Conservation (phyloP, 2,329 filamentous ascomycete genomes). For the Chaetomium sp. region DNA sequence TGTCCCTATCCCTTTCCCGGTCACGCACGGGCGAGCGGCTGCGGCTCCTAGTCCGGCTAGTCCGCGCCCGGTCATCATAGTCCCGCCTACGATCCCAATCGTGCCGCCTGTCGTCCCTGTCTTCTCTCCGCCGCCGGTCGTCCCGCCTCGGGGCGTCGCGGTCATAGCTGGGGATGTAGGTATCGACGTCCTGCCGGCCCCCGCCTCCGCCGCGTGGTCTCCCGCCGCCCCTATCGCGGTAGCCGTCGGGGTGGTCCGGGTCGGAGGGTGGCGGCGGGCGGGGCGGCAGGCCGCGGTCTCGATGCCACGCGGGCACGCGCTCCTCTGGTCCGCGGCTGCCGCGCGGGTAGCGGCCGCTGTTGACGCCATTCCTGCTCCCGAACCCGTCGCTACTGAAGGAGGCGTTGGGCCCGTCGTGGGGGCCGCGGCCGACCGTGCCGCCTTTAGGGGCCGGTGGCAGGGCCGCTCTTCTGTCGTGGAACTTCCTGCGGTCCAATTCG, state of each 20-base stretch:
- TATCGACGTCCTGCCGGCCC: conserved; percentile 45
- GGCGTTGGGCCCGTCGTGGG: conserved; percentile 51
- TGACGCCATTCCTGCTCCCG: conserved; percentile 51
- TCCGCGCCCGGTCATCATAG: conserved; percentile 43
- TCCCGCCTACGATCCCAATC: conserved; percentile 40
- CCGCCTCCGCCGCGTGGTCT: conserved; percentile 34
- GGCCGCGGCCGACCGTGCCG: conserved; percentile 81
- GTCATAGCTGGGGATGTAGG: conserved; percentile 54
- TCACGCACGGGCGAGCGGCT: conserved; percentile 49
- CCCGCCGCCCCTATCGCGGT: conserved; percentile 41
- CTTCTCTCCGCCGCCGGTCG: conserved; percentile 45
- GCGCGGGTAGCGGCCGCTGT: conserved; percentile 49
- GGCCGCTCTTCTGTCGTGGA: conserved; percentile 80
- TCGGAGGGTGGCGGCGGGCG: conserved; percentile 53
- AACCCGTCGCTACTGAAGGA: conserved; percentile 57
- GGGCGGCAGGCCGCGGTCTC: conserved; percentile 54
- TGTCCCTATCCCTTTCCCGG: conserved; percentile 48
- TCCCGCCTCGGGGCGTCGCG: conserved; percentile 43
- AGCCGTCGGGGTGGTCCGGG: conserved; percentile 47
- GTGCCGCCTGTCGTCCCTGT: conserved; percentile 45
- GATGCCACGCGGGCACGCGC: conserved; percentile 56
- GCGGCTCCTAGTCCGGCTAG: conserved; percentile 48
- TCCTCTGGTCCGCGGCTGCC: conserved; percentile 40
- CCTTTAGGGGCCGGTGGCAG: conserved; percentile 90
- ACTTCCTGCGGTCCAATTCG: conserved; percentile 91